Percentiles rank a stretch among this genome's conserved stretches.
Conservation (phyloP, 1,284 basidiomycete genomes). For the Ceratobasidium sp. region DNA sequence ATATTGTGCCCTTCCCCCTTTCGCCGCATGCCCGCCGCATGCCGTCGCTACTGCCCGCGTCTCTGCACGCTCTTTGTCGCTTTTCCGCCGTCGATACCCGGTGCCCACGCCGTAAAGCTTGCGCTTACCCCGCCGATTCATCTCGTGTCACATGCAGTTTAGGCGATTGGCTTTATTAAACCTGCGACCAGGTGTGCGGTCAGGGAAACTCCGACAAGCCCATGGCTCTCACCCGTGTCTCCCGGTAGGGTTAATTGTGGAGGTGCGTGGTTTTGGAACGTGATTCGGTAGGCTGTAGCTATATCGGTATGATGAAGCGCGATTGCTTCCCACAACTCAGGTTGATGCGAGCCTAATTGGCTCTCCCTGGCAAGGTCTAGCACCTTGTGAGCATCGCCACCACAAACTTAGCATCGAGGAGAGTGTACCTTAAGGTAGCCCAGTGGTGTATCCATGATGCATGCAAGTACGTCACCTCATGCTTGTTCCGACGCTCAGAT, state of each 20-base stretch:
- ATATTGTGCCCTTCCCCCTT: slow-evolving; percentile 40
- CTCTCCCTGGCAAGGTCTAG: slow-evolving; percentile 32
- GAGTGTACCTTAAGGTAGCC: neutral
- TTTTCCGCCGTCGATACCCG: slow-evolving; percentile 37
- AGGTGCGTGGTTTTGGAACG: slow-evolving; percentile 39
- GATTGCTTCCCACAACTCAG: slow-evolving; percentile 38
- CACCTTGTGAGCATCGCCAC: slow-evolving; percentile 39
- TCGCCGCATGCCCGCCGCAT: slow-evolving; percentile 40
- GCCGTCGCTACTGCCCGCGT: slow-evolving; percentile 11
- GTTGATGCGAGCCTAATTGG: slow-evolving; percentile 37
- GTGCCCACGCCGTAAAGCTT: slow-evolving; percentile 6
- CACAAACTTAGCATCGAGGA: slow-evolving; percentile 23
- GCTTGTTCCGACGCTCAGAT: slow-evolving; percentile 8
- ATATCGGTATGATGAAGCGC: slow-evolving; percentile 39
- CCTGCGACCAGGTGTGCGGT: slow-evolving; percentile 18
- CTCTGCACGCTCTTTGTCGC: slow-evolving; percentile 17
- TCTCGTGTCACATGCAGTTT: slow-evolving; percentile 28
- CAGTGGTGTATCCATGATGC: slow-evolving; percentile 1
- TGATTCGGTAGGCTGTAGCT: slow-evolving; percentile 38
- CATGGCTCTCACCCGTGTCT: slow-evolving; percentile 24
- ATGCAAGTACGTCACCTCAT: slow-evolving; percentile 27
- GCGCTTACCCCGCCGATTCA: slow-evolving; percentile 38
- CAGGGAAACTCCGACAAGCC: slow-evolving; percentile 36
- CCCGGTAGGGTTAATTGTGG: slow-evolving; percentile 44
- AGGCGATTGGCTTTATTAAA: slow-evolving; percentile 44